Evolutionary conservation across 305 asterid species (phyloP).

Genomic region (Fraxinus baroniana): DNA sequence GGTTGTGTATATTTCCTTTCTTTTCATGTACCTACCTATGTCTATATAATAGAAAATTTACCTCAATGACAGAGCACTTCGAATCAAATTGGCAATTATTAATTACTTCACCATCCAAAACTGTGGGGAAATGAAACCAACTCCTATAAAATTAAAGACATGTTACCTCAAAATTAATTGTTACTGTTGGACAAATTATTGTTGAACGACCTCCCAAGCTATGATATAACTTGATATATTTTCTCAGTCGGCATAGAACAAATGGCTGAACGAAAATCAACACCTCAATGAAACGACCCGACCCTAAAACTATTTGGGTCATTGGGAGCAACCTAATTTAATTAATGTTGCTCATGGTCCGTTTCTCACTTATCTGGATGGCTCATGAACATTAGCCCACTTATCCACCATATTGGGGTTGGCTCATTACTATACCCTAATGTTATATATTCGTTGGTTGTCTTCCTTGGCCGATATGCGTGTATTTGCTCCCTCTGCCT

Average conservation of each 20-base stretch:
- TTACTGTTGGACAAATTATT: neutral
- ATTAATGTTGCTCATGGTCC: neutral
- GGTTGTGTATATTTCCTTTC: neutral
- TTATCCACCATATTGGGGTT: neutral
- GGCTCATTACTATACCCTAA: neutral
- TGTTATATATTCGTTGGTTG: neutral
- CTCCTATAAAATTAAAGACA: neutral
- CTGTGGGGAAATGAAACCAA: neutral
- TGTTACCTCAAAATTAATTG: neutral
- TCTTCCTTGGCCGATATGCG: neutral
- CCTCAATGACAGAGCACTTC: neutral
- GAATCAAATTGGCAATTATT: neutral
- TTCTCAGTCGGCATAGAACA: neutral
- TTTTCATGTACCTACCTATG: neutral
- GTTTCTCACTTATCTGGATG: neutral
- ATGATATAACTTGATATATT: neutral
- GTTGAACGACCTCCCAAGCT: neutral
- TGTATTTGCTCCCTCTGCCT: neutral
- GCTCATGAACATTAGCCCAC: neutral
- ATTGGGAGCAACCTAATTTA: neutral
- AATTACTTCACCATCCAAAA: neutral
- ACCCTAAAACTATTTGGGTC: neutral
- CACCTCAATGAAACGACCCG: neutral
- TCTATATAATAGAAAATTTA: neutral
- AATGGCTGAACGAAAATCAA: neutral